Evolutionary conservation across 352 stramenopile species (phyloP), one percentile per base, ranked within the genome.

Genomic region (Aphanomyces euteiches): DNA sequence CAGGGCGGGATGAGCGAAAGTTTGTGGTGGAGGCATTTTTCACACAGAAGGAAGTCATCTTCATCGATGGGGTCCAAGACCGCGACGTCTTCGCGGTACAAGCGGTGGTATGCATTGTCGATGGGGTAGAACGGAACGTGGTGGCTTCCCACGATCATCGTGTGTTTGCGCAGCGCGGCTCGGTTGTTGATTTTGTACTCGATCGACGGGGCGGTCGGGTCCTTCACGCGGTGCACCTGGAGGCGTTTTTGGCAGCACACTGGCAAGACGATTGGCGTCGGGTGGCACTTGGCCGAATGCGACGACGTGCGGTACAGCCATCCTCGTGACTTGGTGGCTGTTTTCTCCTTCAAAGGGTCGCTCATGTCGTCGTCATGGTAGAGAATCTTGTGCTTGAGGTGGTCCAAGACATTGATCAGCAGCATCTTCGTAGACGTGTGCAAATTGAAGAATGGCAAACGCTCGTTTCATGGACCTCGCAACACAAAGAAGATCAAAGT

Each of bases 141-240:
- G 43, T n/a, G 43, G 10, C 10, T n/a, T 12, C 43, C 43, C 43
- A 50, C 43, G 43, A 50, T 50, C 10, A n/a, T n/a, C 1, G 43
- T 50, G 43, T 50, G 43, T 50, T n/a, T 12, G 17, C 43, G 43
- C 10, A 50, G 43, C 43, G 43, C 43, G 10, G 43, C 43, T 12
- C 43, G 43, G 43, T 50, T 50, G 10, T n/a, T n/a, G 43, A 50
- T 50, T n/a, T 50, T 50, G 43, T 50, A 50, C 17, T 50, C 43
- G 10, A 50, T n/a, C 43, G 43, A 50, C 43, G 43, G 10, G 43
- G 43, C 43, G 43, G 43, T n/a, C 10, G 43, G 10, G 43, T 50
- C 43, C 10, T 50, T n/a, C 10, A 12, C 43, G 43, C 10, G 43
- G 43, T n/a, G 43, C 43, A n/a, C 10, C 43, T 50, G 10, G 43